These are phyloP conservation scores for Nakazawaea anatomiae DNA, from an alignment of 805 yeast genomes.

Conservation along the genomic window DNA sequence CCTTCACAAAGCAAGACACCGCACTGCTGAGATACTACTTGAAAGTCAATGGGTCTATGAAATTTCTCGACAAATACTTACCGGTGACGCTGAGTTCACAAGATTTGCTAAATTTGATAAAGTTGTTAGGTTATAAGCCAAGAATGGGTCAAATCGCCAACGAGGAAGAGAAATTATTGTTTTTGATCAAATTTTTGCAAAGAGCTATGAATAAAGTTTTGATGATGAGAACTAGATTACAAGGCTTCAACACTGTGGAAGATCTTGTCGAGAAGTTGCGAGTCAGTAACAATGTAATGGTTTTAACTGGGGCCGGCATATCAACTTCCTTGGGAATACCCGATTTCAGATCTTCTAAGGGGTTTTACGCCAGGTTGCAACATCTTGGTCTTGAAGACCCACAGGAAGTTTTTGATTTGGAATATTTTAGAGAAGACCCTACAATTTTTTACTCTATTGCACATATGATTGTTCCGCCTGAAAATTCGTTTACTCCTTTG, in stretches of 20 bases:
- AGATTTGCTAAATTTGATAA: conserved; percentile 50
- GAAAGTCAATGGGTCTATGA: conserved; percentile 52
- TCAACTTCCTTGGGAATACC: conserved; percentile 91
- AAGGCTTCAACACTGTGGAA: conserved; percentile 49
- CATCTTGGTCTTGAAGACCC: conserved; percentile 77
- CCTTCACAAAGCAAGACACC: conserved; percentile 35
- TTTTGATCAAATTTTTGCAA: conserved; percentile 47
- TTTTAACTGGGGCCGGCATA: conserved; percentile 90
- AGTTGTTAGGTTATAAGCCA: conserved; percentile 53
- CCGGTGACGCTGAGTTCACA: conserved; percentile 55
- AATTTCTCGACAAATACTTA: conserved; percentile 55
- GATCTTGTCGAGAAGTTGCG: conserved; percentile 49
- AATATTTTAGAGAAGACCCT: conserved; percentile 71
- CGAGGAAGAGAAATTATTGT: conserved; percentile 39
- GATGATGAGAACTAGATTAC: conserved; percentile 48
- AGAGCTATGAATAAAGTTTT: conserved; percentile 61
- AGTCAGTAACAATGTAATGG: conserved; percentile 57
- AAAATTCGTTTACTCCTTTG: conserved; percentile 59
- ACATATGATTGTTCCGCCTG: conserved; percentile 76
- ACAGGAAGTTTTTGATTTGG: conserved; percentile 80
- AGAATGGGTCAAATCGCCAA: conserved; percentile 17
- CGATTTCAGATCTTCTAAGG: conserved; percentile 73
- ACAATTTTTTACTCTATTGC: conserved; percentile 82
- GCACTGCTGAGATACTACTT: conserved; percentile 45
- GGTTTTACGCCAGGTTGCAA: conserved; percentile 67